phyloP scores from a whole-genome alignment of 495 filamentous ascomycete genomes.

The Podospora fimiseda region DNA sequence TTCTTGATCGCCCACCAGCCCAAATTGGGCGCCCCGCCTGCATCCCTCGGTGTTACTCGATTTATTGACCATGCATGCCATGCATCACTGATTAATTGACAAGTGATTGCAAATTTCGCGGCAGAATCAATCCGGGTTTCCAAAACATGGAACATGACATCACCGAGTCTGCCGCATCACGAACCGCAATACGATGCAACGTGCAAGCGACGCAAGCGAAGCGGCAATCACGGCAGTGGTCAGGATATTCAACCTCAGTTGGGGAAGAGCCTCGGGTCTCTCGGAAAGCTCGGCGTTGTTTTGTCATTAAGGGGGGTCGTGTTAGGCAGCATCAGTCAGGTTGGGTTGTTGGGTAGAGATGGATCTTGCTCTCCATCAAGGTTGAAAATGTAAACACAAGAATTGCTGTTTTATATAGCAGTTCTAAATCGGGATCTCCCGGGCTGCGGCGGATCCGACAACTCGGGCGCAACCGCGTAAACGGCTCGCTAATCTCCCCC shows the following conservation, averaged over 20 bases:
- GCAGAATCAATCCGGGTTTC: conserved; percentile 10
- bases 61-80: background rate
- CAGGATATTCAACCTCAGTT: background rate
- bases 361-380: too few species aligned
- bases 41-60: background rate
- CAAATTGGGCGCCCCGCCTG: background rate
- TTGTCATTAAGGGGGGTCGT: too few species aligned
- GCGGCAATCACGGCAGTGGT: background rate
- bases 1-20: conserved; percentile 7
- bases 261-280: background rate
- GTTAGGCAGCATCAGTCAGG: too few species aligned
- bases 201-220: conserved; percentile 5
- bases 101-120: too few species aligned
- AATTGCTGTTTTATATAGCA: background rate
- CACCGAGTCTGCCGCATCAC: conserved; percentile 5
- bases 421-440: conserved; percentile 4
- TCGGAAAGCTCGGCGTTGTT: background rate
- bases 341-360: too few species aligned
- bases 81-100: conserved; percentile 2
- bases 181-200: conserved; percentile 1
- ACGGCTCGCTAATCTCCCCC: conserved; percentile 21
- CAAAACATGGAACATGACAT: conserved; percentile 10
- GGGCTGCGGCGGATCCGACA: conserved; percentile 11
- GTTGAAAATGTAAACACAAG: too few species aligned
- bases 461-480: conserved; percentile 3